Percentiles rank a stretch among this genome's conserved stretches.
Conservation (phyloP, 2,329 filamentous ascomycete species). For the Arthrobotrys entomopaga region DNA sequence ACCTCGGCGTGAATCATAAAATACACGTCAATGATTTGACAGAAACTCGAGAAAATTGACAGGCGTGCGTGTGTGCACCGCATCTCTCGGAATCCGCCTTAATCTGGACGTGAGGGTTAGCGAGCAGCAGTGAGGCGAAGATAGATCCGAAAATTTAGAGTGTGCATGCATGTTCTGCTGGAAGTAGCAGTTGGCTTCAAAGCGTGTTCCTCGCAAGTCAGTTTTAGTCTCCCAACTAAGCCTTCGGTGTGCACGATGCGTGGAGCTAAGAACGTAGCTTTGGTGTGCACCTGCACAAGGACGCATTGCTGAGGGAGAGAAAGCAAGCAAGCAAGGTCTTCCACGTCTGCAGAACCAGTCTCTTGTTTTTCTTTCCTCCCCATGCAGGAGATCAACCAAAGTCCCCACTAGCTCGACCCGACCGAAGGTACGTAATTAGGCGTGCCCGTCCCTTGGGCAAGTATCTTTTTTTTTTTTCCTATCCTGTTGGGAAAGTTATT, state of each 20-base stretch:
- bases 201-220: constrained; percentile 52
- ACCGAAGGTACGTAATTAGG: constrained; percentile 53
- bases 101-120: constrained; percentile 53
- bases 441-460: constrained; percentile 53
- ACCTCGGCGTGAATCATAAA: constrained; percentile 51
- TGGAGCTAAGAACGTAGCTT: constrained; percentile 30
- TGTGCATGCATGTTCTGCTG: constrained; percentile 48
- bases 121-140: constrained; percentile 52
- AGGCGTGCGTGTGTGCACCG: constrained; percentile 51
- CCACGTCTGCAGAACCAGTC: constrained; percentile 47
- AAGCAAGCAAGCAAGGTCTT: constrained; percentile 37
- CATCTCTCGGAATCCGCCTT: constrained; percentile 55
- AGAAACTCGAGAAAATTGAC: constrained; percentile 41
- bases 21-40: constrained; percentile 55
- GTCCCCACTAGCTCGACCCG: constrained; percentile 28
- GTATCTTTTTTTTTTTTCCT: constrained; percentile 29
- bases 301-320: constrained; percentile 23
- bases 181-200: constrained; percentile 29
- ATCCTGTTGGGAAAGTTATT: constrained; percentile 51
- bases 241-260: constrained; percentile 54
- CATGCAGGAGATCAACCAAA: constrained; percentile 46
- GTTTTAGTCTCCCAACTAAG: constrained; percentile 43
- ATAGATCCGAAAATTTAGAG: constrained; percentile 50
- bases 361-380: constrained; percentile 24
- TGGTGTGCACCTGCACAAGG: constrained; percentile 1